These are phyloP conservation scores for Lichtheimia hyalospora DNA, from an alignment of 371 early-diverging fungal species.

Conservation along the genomic window DNA sequence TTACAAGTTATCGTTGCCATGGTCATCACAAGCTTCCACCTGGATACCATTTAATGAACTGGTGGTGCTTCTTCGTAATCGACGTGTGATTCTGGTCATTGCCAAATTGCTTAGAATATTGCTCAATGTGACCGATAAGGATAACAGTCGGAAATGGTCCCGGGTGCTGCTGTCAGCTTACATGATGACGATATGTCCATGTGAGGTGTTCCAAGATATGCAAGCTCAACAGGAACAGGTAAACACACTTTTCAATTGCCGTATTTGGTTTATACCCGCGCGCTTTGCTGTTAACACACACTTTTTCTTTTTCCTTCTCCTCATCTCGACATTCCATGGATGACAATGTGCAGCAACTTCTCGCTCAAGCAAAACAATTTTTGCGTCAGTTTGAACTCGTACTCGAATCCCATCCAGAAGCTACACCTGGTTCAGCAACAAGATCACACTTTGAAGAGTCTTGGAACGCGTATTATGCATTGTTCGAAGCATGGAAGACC, in stretches of 20 bases:
- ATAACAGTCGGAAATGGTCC: constrained; percentile 41
- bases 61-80: constrained; percentile 25
- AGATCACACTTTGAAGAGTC: constrained; percentile 44
- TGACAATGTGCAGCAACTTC: constrained; percentile 31
- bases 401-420: constrained; percentile 33
- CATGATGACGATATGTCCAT: constrained; percentile 67
- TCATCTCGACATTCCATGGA: constrained; percentile 9
- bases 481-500: constrained; percentile 75
- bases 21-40: constrained; percentile 20
- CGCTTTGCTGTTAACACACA: constrained; percentile 1
- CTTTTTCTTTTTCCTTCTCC: constrained; percentile 11
- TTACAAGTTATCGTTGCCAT: constrained; percentile 28
- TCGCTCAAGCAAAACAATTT: constrained; percentile 44
- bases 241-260: constrained; percentile 10
- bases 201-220: constrained; percentile 53
- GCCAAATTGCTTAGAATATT: constrained; percentile 29
- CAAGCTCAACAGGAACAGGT: constrained; percentile 59
- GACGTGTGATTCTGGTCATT: constrained; percentile 34
- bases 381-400: constrained; percentile 58
- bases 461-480: constrained; percentile 58
- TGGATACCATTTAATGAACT: constrained; percentile 33
- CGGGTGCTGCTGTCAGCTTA: constrained; percentile 67
- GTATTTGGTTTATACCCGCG: constrained; percentile 2
- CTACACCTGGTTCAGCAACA: constrained; percentile 19
- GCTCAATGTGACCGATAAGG: constrained; percentile 25